These are phyloP conservation scores for Solanum corneliomulleri DNA, from an alignment of 257 asterid genomes.

Conservation along the genomic window DNA sequence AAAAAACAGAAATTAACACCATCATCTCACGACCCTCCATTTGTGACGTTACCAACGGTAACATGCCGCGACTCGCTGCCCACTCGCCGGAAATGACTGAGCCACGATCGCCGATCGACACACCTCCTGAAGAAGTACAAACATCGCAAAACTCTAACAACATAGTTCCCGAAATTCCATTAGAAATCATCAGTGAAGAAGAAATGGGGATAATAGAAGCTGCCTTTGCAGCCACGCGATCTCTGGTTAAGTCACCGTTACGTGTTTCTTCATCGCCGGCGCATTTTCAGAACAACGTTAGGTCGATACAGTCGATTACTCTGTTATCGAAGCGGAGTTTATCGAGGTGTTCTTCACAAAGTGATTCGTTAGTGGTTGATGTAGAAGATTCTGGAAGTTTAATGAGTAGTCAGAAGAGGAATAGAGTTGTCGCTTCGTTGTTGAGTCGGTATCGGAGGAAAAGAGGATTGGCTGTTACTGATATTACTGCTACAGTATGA, in stretches of 20 bases:
- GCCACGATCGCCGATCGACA: constrained; percentile 22
- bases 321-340: constrained; percentile 47
- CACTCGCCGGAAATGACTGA: constrained; percentile 28
- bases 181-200: constrained; percentile 54
- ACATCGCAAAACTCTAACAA: not conserved
- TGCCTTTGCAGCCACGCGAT: constrained; percentile 42
- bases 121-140: constrained; percentile 10
- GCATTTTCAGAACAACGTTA: constrained; percentile 10
- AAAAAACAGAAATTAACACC: not conserved
- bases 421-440: constrained; percentile 28
- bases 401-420: constrained; percentile 25
- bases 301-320: constrained; percentile 45
- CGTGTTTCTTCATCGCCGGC: constrained; percentile 4
- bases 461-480: constrained; percentile 70
- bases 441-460: constrained; percentile 53
- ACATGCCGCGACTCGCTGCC: constrained; percentile 13
- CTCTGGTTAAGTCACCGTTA: not conserved
- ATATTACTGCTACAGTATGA: constrained; percentile 66
- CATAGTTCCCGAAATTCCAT: constrained; percentile 29
- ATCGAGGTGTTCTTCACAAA: constrained; percentile 23
- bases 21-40: not conserved
- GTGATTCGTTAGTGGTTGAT: constrained; percentile 21
- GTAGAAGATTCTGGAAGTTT: constrained; percentile 50
- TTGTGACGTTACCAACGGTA: constrained; percentile 25
- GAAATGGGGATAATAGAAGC: constrained; percentile 83